Base-by-base conservation (phyloP, 106 monocot species). In the Apostasia ramifera region DNA sequence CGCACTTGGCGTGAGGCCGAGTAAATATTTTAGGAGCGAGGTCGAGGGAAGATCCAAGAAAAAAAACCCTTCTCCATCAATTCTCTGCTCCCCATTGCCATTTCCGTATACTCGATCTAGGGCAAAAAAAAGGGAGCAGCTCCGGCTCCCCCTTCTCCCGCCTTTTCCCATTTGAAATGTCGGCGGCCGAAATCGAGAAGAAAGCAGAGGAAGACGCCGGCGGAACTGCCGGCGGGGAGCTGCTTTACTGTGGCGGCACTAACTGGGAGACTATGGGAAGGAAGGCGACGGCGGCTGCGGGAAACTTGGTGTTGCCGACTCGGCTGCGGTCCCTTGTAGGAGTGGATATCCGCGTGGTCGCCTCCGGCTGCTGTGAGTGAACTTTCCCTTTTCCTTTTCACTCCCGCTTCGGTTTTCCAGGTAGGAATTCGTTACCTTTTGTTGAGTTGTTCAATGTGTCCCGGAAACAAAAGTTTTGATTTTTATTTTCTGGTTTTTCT, bases 171-270 rank as follows among this genome's bases (percentile, higher is more conserved):
- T 47, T 14, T 15, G 52, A 76, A 73, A 85, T 88, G 85, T 74
- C 87, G 52, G 66, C 71, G 49, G 42, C 76, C 66, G 84, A 64
- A 11, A 59, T 59, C 4, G 46, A 26, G 6, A 78, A 82, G 76
- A 82, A 71, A 59, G 79, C 67, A 67, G 60, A 59, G 48, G 74
- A 71, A 61, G 84, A 80, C 77, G 63, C 15, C 59, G 74, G 48
- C 74, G 65, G 65, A 45, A 44, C 54, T 4, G 64, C n/a, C 53
- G 47, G 74, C 8, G 92, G 97, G 3, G 97, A 97, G 87, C 82
- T 97, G n/a, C 79, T 97, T 10, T 97, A 77, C 83, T 97, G 86
- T 68, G 97, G 97, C 55, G 75, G 79, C 51, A 97, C 97, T n/a
- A 72, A 66, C 61, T 97, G 84, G 76, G 92, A 92, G 1, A 41